Evolutionary conservation across 805 yeast genomes (phyloP).

Genomic region (Metschnikowia henanensis): DNA sequence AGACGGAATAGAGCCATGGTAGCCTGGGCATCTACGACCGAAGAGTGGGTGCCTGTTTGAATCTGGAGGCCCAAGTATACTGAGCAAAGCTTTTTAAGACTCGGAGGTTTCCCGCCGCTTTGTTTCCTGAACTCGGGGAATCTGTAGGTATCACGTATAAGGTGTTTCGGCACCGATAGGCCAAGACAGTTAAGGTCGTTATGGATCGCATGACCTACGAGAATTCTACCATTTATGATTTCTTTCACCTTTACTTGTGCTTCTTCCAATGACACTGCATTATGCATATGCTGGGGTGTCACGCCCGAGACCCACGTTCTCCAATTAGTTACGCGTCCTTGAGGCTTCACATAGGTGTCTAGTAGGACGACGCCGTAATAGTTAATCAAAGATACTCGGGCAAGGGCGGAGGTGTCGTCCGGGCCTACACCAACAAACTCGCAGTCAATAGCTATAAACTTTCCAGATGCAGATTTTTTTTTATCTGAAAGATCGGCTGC

Average conservation of each 20-base stretch:
- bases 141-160: constrained; percentile 73
- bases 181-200: constrained; percentile 73
- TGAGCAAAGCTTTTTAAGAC: constrained; percentile 62
- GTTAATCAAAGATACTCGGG: constrained; percentile 86
- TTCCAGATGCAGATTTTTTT: constrained; percentile 56
- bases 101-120: constrained; percentile 69
- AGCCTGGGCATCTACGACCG: constrained; percentile 88
- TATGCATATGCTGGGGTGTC: constrained; percentile 62
- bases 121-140: constrained; percentile 58
- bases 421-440: constrained; percentile 92
- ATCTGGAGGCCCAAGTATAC: constrained; percentile 60
- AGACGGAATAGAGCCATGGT: constrained; percentile 78
- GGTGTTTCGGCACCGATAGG: constrained; percentile 62
- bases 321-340: constrained; percentile 81
- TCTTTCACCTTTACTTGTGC: constrained; percentile 51
- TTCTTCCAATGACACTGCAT: constrained; percentile 64
- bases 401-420: constrained; percentile 65
- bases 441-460: constrained; percentile 82
- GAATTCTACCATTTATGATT: constrained; percentile 42
- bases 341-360: constrained; percentile 76
- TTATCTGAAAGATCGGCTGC: constrained; percentile 9
- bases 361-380: constrained; percentile 70
- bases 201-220: constrained; percentile 85
- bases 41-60: constrained; percentile 77
- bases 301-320: constrained; percentile 93